phyloP scores from a whole-genome alignment of 176 grass and related monocot genomes.

The Carex parvula region DNA sequence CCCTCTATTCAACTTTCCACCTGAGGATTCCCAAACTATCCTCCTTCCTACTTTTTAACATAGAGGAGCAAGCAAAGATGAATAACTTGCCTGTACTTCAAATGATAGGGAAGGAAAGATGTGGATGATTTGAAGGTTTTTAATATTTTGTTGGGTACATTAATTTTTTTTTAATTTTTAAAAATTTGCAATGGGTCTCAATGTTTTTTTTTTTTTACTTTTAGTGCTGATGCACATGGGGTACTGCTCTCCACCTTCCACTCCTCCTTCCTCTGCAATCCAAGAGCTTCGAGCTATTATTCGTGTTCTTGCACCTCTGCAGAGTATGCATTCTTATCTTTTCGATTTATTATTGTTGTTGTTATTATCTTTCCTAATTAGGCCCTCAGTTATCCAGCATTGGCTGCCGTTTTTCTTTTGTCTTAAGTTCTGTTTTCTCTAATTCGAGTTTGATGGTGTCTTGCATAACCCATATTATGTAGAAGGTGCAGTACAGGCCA shows the following conservation, averaged over 20 bases:
- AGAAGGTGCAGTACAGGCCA: background rate
- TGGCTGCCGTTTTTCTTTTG: background rate
- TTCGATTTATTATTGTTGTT: background rate
- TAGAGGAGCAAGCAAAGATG: conserved; percentile 21
- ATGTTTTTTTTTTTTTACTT: conserved; percentile 25
- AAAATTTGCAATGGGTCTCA: background rate
- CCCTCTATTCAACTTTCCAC: background rate
- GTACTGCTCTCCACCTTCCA: conserved; percentile 81
- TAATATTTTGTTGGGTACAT: conserved; percentile 6
- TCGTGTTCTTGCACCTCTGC: conserved; percentile 70
- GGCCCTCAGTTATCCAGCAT: background rate
- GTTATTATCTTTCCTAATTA: background rate
- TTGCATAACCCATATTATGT: background rate
- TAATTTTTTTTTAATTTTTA: background rate
- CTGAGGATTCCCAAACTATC: background rate
- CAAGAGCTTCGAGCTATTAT: conserved; percentile 72
- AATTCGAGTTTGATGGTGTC: conserved; percentile 1
- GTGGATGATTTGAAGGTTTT: background rate
- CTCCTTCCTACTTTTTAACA: conserved; percentile 13
- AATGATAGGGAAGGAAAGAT: background rate
- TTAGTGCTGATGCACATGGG: conserved; percentile 98
- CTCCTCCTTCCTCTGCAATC: conserved; percentile 65
- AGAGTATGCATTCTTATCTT: conserved; percentile 41
- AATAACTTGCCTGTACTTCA: background rate
- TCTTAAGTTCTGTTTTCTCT: background rate